These are phyloP conservation scores for Naegleria gruberi DNA, from an alignment of 208 protist species.

Conservation along the genomic window DNA sequence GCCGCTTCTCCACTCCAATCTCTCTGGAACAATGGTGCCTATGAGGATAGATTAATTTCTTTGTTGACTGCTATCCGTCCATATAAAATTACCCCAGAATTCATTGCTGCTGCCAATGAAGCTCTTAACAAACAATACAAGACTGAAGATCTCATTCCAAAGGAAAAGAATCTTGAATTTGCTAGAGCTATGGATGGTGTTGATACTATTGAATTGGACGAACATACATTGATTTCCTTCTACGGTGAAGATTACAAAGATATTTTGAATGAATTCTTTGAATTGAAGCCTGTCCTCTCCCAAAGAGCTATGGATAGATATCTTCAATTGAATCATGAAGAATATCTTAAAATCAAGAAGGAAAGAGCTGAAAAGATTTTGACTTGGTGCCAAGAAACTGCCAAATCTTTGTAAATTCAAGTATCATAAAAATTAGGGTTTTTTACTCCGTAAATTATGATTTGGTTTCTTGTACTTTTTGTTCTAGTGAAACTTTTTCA, in stretches of 20 bases:
- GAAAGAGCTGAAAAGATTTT: neutral
- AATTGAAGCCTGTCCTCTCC: neutral
- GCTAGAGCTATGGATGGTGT: neutral
- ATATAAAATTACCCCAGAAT: neutral
- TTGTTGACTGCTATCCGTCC: neutral
- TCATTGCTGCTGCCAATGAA: neutral
- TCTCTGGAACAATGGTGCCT: neutral
- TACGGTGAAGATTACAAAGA: neutral
- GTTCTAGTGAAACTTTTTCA: neutral
- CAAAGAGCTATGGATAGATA: conserved; percentile 7
- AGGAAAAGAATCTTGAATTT: neutral
- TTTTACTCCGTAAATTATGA: neutral
- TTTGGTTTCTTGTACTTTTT: neutral
- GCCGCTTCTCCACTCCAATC: neutral
- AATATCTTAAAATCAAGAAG: neutral
- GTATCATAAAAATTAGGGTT: neutral
- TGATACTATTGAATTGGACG: neutral
- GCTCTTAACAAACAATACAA: neutral
- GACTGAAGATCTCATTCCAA: neutral
- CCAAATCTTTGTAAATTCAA: neutral
- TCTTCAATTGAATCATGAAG: neutral
- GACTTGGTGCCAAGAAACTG: neutral
- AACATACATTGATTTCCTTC: neutral
- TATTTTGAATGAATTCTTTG: neutral
- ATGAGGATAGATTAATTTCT: neutral